These are phyloP conservation scores for Adenanthera pavonina DNA, from an alignment of 306 rosid species.

Conservation along the genomic window DNA sequence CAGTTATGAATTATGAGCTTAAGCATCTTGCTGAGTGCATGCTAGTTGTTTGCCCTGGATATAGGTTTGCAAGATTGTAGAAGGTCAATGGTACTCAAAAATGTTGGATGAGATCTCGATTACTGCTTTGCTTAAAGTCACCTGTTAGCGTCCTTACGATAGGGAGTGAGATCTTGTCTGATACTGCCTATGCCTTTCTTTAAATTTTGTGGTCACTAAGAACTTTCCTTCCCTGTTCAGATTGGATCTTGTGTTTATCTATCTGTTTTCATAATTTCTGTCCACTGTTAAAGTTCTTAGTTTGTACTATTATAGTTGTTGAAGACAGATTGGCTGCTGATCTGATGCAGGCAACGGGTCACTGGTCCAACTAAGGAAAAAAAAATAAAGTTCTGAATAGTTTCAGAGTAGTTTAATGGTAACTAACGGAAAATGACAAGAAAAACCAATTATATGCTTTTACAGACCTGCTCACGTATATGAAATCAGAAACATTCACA, in stretches of 20 bases:
- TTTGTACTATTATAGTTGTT: too few relatives aligned
- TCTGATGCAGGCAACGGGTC: too few relatives aligned
- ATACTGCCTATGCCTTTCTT: too few relatives aligned
- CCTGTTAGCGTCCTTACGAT: slow-evolving; percentile 91
- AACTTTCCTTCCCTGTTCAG: too few relatives aligned
- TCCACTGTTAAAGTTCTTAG: too few relatives aligned
- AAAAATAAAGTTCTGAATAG: background rate
- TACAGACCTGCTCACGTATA: background rate
- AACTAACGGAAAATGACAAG: background rate
- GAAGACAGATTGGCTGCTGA: too few relatives aligned
- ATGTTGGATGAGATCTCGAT: slow-evolving; percentile 85
- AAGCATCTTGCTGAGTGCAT: background rate
- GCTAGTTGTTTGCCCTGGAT: slow-evolving; percentile 35
- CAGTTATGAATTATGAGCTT: background rate
- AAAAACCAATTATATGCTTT: background rate
- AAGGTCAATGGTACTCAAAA: slow-evolving; percentile 92
- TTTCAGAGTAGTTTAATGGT: background rate
- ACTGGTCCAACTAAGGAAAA: background rate
- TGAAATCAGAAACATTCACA: background rate
- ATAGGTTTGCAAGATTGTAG: slow-evolving; percentile 95
- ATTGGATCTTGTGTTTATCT: too few relatives aligned
- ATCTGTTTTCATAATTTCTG: too few relatives aligned
- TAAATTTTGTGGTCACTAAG: too few relatives aligned
- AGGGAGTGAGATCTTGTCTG: slow-evolving; percentile 61
- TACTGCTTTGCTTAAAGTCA: slow-evolving; percentile 84